phyloP scores from a whole-genome alignment of 805 yeast species.

The Ogataea naganishii region DNA sequence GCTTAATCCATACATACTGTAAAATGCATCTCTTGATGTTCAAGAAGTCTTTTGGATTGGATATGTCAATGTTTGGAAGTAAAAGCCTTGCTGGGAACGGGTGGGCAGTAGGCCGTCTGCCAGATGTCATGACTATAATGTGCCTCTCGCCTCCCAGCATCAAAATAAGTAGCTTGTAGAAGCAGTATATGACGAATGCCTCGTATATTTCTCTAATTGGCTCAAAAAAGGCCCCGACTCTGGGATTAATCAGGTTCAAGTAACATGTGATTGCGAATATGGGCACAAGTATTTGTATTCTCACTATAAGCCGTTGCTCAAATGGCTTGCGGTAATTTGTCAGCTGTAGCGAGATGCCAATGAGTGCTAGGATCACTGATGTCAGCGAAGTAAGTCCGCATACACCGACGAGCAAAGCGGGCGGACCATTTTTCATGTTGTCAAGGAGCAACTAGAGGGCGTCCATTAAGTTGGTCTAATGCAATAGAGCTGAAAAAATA shows the following conservation, averaged over 20 bases:
- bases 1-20: slow-evolving; percentile 94
- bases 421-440: no score
- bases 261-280: slow-evolving; percentile 69
- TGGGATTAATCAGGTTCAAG: slow-evolving; percentile 40
- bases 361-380: slow-evolving; percentile 31
- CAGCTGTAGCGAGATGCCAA: slow-evolving; percentile 45
- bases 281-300: slow-evolving; percentile 80
- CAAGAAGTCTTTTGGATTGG: slow-evolving; percentile 77
- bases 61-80: slow-evolving; percentile 60
- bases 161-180: slow-evolving; percentile 72
- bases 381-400: slow-evolving; percentile 6
- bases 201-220: slow-evolving; percentile 87
- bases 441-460: no score
- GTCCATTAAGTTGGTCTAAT: no score
- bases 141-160: slow-evolving; percentile 89
- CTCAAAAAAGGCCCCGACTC: slow-evolving; percentile 42
- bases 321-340: slow-evolving; percentile 79
- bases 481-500: no score
- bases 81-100: slow-evolving; percentile 47
- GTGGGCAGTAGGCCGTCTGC: slow-evolving; percentile 63
- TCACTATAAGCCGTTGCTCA: slow-evolving; percentile 75
- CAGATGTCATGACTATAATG: slow-evolving; percentile 63
- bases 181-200: slow-evolving; percentile 92
- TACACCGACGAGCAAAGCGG: slow-evolving; percentile 3
- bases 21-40: slow-evolving; percentile 74